Evolutionary conservation across 108 stramenopile genomes (phyloP).

Genomic region (Nitzschia sp.): DNA sequence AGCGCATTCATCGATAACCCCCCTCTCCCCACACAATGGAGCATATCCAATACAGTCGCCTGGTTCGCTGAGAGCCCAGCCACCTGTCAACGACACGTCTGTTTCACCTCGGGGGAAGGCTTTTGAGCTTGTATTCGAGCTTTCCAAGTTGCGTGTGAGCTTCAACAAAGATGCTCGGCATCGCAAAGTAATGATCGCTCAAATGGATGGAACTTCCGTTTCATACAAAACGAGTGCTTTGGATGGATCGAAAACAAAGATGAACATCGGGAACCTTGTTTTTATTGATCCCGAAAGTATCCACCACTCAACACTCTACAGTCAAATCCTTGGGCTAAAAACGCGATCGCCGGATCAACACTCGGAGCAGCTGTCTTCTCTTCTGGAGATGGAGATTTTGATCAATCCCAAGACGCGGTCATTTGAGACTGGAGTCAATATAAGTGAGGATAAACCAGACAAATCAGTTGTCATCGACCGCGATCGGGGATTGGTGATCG

Average conservation of each 20-base stretch:
- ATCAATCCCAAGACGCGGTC: constrained; percentile 32
- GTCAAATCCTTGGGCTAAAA: constrained; percentile 68
- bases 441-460: neutral
- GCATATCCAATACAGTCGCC: constrained; percentile 1
- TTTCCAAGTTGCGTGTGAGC: constrained; percentile 56
- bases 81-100: neutral
- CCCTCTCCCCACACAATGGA: neutral
- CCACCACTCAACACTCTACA: constrained; percentile 55
- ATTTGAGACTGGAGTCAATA: constrained; percentile 15
- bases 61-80: neutral
- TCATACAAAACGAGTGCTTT: constrained; percentile 30
- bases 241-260: constrained; percentile 54
- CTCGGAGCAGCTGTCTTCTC: constrained; percentile 31
- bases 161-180: constrained; percentile 75
- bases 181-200: constrained; percentile 60
- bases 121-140: constrained; percentile 44
- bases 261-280: constrained; percentile 56
- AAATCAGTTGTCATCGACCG: constrained; percentile 31
- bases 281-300: constrained; percentile 45
- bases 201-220: constrained; percentile 64
- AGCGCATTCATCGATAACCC: neutral
- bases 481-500: constrained; percentile 34
- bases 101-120: neutral
- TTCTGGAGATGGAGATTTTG: constrained; percentile 47
- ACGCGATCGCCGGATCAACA: constrained; percentile 7